Evolutionary conservation across 495 filamentous ascomycete species (phyloP).

Genomic region (Tuber microsphaerosporum): DNA sequence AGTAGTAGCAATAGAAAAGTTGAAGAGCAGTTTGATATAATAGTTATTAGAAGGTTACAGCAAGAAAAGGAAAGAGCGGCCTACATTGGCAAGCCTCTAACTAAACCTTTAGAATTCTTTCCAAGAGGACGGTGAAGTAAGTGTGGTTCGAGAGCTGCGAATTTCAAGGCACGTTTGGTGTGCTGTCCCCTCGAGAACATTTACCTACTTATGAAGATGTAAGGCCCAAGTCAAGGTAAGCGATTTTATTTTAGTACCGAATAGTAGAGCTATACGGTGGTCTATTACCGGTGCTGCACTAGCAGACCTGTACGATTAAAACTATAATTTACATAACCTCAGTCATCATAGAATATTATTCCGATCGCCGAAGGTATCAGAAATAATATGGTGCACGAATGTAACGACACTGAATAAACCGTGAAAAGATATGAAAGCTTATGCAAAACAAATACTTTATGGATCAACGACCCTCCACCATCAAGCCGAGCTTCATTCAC

Average conservation of each 20-base stretch:
- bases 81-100: background rate
- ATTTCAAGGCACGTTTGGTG: background rate
- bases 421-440: background rate
- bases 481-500: background rate
- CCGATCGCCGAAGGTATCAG: background rate
- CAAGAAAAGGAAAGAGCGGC: background rate
- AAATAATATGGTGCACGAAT: background rate
- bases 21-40: background rate
- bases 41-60: background rate
- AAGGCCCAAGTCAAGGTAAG: background rate
- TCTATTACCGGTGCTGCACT: background rate
- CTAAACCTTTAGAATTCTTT: background rate
- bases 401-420: background rate
- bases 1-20: background rate
- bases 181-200: too few relatives aligned
- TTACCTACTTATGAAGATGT: background rate
- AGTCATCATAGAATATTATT: background rate
- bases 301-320: background rate
- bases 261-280: background rate
- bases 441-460: background rate
- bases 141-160: too few relatives aligned
- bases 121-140: background rate
- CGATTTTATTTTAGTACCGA: background rate
- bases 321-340: background rate
- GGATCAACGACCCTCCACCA: background rate